Evolutionary conservation across 2,329 filamentous ascomycete species (phyloP).

Genomic region (Nothophaeocryptopus gaeumannii): DNA sequence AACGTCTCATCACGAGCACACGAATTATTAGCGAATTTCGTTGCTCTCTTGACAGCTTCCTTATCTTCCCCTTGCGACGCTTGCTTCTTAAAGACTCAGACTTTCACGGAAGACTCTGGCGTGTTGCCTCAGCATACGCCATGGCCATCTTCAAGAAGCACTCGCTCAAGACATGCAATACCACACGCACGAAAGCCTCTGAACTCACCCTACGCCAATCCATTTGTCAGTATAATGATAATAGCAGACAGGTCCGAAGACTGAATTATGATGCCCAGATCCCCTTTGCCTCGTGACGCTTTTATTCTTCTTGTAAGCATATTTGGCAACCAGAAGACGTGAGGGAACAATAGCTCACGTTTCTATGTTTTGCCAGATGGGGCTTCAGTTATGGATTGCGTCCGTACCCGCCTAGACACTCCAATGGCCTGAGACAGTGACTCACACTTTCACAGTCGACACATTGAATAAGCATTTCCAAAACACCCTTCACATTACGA

Average conservation of each 20-base stretch:
- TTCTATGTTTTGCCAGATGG: no score
- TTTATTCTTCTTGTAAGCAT: constrained; percentile 62
- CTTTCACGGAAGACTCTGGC: neutral
- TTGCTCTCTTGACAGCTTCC: neutral
- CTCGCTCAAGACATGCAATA: constrained; percentile 18
- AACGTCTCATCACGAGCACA: neutral
- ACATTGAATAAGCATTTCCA: constrained; percentile 52
- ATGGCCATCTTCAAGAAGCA: constrained; percentile 23
- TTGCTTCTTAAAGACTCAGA: neutral
- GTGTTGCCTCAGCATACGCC: no score
- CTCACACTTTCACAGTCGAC: constrained; percentile 56
- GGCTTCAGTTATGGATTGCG: neutral
- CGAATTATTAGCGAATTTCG: neutral
- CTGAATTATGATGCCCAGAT: neutral
- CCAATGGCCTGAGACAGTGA: constrained; percentile 46
- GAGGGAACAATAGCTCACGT: neutral
- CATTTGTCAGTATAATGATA: constrained; percentile 13
- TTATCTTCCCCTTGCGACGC: neutral
- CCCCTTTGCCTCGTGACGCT: constrained; percentile 65
- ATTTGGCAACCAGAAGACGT: neutral
- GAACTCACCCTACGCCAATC: constrained; percentile 21
- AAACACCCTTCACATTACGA: constrained; percentile 43
- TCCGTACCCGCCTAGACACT: neutral
- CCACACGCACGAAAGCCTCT: constrained; percentile 20
- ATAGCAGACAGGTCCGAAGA: neutral